A percentile compares a stretch with the other conserved stretches of the same genome.
These are phyloP conservation scores for Neoscytalidium dimidiatum DNA, from an alignment of 2,329 filamentous ascomycete genomes.

Conservation along the genomic window DNA sequence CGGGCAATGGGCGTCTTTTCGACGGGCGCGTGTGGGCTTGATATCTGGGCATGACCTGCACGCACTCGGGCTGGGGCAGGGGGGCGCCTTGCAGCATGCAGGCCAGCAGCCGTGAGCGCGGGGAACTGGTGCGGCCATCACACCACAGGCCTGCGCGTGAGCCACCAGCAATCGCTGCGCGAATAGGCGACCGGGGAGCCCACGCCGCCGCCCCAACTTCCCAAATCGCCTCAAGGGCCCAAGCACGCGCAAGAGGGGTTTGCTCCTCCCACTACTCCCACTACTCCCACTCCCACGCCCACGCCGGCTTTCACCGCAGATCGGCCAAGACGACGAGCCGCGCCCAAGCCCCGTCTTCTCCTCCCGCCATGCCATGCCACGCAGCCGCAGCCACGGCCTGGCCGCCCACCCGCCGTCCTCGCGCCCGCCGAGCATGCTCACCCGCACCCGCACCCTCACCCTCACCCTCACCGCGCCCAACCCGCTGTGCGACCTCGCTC, in stretches of 20 bases:
- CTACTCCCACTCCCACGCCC: neutral
- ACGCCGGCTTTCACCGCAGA: conserved; percentile 13
- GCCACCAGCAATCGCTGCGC: neutral
- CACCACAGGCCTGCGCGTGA: conserved; percentile 12
- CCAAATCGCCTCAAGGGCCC: neutral
- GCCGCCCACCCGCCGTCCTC: neutral
- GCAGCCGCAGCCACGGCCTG: neutral
- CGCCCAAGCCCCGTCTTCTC: conserved; percentile 7
- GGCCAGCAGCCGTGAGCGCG: neutral
- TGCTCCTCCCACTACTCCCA: too few relatives aligned
- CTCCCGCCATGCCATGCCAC: conserved; percentile 13
- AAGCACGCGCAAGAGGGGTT: too few relatives aligned
- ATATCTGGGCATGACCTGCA: conserved; percentile 10
- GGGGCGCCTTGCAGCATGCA: conserved; percentile 7
- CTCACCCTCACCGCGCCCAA: neutral
- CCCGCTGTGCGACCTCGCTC: neutral
- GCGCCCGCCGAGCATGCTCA: neutral
- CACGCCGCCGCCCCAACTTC: neutral
- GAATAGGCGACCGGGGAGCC: neutral
- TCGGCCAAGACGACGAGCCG: conserved; percentile 12
- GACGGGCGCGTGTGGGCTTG: conserved; percentile 1
- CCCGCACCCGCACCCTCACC: neutral
- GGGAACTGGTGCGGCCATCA: conserved; percentile 18
- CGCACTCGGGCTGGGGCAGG: neutral
- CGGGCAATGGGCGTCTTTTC: neutral